Conservation (phyloP, 306 rosid species). For the Boehmeria nivea region DNA sequence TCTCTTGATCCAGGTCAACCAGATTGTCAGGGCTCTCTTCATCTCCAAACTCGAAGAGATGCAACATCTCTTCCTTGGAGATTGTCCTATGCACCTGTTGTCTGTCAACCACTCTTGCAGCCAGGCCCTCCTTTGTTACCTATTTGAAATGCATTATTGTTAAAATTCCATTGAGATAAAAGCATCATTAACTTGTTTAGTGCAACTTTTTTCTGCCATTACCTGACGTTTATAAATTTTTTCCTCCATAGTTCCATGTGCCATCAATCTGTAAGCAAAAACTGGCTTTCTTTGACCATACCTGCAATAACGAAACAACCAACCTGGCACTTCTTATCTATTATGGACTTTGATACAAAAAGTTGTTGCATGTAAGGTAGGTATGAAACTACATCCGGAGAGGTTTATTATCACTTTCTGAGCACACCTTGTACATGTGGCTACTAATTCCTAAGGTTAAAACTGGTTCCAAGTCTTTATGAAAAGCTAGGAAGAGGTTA, state of each 20-base stretch:
- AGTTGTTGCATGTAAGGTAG: background rate
- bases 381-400: too few species aligned
- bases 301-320: constrained; percentile 35
- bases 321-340: constrained; percentile 12
- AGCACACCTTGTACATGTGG: too few species aligned
- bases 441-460: too few species aligned
- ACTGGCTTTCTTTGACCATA: constrained; percentile 97
- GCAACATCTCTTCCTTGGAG: constrained; percentile 95
- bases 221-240: constrained; percentile 99
- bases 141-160: constrained; percentile 23
- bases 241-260: constrained; percentile 98
- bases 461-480: too few species aligned
- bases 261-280: constrained; percentile 91
- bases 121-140: constrained; percentile 99
- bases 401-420: too few species aligned
- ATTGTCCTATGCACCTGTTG: constrained; percentile 92
- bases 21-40: constrained; percentile 74
- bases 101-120: constrained; percentile 96
- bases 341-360: constrained; percentile 10
- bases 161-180: constrained; percentile 16
- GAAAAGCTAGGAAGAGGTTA: too few species aligned
- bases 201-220: constrained; percentile 18
- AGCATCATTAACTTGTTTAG: constrained; percentile 19
- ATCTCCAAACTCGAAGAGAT: constrained; percentile 95
- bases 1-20: constrained; percentile 44